phyloP scores from a whole-genome alignment of 164 flowering plant species.

The Aristolochia californica region DNA sequence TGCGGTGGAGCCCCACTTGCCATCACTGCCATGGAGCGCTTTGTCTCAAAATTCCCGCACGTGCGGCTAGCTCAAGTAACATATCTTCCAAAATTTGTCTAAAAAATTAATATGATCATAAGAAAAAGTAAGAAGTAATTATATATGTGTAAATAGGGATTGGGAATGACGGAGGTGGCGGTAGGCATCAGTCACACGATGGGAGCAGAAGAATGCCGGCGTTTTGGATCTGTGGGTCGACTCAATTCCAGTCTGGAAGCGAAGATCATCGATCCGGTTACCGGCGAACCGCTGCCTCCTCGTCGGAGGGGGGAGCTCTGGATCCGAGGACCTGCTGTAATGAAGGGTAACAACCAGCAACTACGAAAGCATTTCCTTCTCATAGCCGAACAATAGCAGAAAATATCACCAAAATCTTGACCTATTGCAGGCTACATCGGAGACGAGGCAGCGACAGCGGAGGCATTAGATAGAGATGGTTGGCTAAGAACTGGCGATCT shows the following conservation, averaged over 20 bases:
- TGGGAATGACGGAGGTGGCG: constrained; percentile 97
- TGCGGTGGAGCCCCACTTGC: constrained; percentile 90
- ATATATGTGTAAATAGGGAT: constrained; percentile 40
- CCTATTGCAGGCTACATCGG: constrained; percentile 57
- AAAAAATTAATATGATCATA: neutral
- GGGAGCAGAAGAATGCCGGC: constrained; percentile 54
- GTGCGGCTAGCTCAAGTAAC: constrained; percentile 81
- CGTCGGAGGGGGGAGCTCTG: constrained; percentile 87
- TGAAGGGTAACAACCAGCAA: constrained; percentile 61
- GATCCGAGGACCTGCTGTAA: constrained; percentile 76
- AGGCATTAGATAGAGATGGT: constrained; percentile 72
- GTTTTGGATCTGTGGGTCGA: constrained; percentile 86
- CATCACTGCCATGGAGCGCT: constrained; percentile 72
- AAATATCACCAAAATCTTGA: neutral
- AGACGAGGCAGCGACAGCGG: constrained; percentile 60
- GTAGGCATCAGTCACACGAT: constrained; percentile 83
- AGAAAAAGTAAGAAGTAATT: neutral
- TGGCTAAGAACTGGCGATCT: constrained; percentile 95
- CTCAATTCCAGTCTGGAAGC: constrained; percentile 79
- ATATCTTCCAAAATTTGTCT: neutral
- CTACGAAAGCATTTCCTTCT: too few species aligned
- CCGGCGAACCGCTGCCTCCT: constrained; percentile 49
- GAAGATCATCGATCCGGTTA: constrained; percentile 74
- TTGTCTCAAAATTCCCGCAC: constrained; percentile 56
- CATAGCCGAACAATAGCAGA: too few species aligned